These are phyloP conservation scores for Tetraselmis chui DNA, from an alignment of 139 green algal genomes.

Conservation along the genomic window DNA sequence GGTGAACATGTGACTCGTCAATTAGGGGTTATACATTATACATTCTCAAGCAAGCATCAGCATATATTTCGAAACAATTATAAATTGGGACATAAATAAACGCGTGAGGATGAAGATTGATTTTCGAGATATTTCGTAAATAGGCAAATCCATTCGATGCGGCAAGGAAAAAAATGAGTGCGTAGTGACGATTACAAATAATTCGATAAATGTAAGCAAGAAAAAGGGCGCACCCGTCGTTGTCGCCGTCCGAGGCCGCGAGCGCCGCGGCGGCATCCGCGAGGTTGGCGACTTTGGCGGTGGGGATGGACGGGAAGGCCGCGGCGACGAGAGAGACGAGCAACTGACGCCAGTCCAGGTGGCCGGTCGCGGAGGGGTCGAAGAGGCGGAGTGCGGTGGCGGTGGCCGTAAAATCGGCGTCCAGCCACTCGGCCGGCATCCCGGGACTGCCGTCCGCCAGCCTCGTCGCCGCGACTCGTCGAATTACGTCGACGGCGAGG, in stretches of 20 bases:
- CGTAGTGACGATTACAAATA: no score
- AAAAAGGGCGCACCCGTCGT: no score
- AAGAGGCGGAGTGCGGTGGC: slow-evolving; percentile 27
- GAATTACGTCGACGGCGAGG: slow-evolving; percentile 21
- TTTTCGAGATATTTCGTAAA: no score
- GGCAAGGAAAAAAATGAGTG: no score
- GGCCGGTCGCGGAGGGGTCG: slow-evolving; percentile 35
- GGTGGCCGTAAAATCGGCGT: slow-evolving; percentile 16
- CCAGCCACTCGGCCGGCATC: slow-evolving; percentile 27
- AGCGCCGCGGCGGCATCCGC: slow-evolving; percentile 13
- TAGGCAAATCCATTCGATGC: no score
- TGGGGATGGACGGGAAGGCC: slow-evolving; percentile 31
- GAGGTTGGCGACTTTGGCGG: slow-evolving; percentile 7
- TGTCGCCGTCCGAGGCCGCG: slow-evolving; percentile 22
- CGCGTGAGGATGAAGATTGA: no score
- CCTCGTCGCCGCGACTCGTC: not conserved
- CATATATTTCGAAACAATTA: no score
- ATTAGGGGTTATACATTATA: no score
- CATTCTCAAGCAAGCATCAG: no score
- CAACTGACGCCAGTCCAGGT: slow-evolving; percentile 53
- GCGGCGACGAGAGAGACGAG: slow-evolving; percentile 30
- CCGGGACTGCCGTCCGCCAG: slow-evolving; percentile 7
- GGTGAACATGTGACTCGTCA: no score
- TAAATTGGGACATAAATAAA: no score
- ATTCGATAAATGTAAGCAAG: no score